Base-by-base conservation (phyloP, 768 basidiomycete species). In the Lactarius evosmus region DNA sequence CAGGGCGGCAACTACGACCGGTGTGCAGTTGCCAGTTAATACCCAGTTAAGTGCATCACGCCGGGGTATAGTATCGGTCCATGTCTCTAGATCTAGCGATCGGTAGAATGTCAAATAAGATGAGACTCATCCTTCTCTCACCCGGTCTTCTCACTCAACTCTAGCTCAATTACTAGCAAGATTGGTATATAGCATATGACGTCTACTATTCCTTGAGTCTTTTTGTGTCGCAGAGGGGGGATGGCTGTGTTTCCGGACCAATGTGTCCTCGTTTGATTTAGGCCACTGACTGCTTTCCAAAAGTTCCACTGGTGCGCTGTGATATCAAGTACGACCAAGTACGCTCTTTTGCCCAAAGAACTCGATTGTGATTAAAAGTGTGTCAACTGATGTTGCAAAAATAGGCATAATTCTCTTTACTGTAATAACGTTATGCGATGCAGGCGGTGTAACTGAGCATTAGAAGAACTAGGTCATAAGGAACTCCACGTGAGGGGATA, bases 1-100 rank as follows among this genome's bases (percentile, higher is more conserved):
- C 82, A 84, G 66, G 72, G 71, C 30, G 83, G 82, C 67, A 75
- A 78, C 69, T 76, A 72, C 54, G 71, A 72, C 58, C 60, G 69
- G 16, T 68, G 67, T 40, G 64, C 53, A 9, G n/a, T 40, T 7
- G 22, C 3, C 12, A 12, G 12, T 49, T 27, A 49, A 49, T 14
- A 22, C 11, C 2, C 44, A 4, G 22, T 49, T 25, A 22, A 44
- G n/a, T 12, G 9, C 11, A 22, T 4, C 44, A 44, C n/a, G 6
- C 12, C 2, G 40, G 40, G 17, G 4, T 41, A 41, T 40, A 19
- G 40, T n/a, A n/a, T n/a, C n/a, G n/a, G n/a, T n/a, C n/a, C n/a
- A n/a, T n/a, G n/a, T n/a, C n/a, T n/a, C n/a, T n/a, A n/a, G n/a
- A n/a, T n/a, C n/a, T n/a, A n/a, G n/a, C n/a, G n/a, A n/a, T n/a